These are phyloP conservation scores for Coemansia sp. DNA, from an alignment of 192 early-diverging fungal species.

Conservation along the genomic window DNA sequence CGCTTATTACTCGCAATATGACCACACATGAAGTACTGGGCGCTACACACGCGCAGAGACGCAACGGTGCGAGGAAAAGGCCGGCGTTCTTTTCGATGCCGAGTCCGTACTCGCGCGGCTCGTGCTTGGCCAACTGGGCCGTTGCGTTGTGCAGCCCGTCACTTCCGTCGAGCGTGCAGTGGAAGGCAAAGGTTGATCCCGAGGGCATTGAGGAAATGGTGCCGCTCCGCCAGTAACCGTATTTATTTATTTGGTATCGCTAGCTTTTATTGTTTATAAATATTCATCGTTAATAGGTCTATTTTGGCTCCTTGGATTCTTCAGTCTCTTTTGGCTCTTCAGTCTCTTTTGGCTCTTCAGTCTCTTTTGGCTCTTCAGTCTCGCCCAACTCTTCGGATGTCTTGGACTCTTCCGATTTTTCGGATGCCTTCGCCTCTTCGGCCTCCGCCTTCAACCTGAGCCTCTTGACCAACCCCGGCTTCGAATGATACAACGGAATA, in stretches of 20 bases:
- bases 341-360: too few species aligned
- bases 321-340: too few species aligned
- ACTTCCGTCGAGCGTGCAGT: conserved; percentile 36
- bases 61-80: too few species aligned
- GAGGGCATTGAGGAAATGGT: conserved; percentile 51
- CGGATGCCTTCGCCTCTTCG: too few species aligned
- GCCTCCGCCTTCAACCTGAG: too few species aligned
- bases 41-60: conserved; percentile 12
- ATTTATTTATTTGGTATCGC: background rate
- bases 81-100: conserved; percentile 14
- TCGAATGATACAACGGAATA: background rate
- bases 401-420: too few species aligned
- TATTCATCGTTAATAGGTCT: background rate
- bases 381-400: too few species aligned
- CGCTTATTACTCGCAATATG: conserved; percentile 66
- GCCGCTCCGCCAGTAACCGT: conserved; percentile 8
- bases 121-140: conserved; percentile 45
- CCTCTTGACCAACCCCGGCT: too few species aligned
- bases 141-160: conserved; percentile 35
- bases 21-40: conserved; percentile 87
- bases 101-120: conserved; percentile 41
- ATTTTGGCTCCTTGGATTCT: too few species aligned
- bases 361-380: too few species aligned
- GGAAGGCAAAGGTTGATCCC: conserved; percentile 45
- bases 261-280: background rate